These are phyloP conservation scores for Micromonas pusilla DNA, from an alignment of 139 green algal genomes.

Conservation along the genomic window DNA sequence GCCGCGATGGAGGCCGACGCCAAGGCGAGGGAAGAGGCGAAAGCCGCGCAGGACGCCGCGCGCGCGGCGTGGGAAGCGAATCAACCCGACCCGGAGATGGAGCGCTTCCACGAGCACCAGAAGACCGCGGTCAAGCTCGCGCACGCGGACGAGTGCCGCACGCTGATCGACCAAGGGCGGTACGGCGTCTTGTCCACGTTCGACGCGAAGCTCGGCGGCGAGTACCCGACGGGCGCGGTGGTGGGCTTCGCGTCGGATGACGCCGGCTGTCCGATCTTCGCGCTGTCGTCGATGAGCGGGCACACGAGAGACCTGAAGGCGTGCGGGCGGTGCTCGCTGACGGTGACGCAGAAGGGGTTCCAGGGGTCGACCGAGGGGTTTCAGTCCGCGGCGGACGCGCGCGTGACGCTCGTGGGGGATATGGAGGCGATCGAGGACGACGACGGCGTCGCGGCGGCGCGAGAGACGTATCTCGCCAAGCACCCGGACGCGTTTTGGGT, in stretches of 20 bases:
- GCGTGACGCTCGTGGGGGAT: slow-evolving; percentile 56
- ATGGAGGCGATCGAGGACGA: slow-evolving; percentile 34
- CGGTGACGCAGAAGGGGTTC: slow-evolving; percentile 32
- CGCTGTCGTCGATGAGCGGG: slow-evolving; percentile 50
- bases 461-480: slow-evolving; percentile 53
- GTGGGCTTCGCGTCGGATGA: slow-evolving; percentile 58
- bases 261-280: slow-evolving; percentile 54
- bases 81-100: neutral
- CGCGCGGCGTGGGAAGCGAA: too few relatives aligned
- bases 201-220: slow-evolving; percentile 21
- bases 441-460: slow-evolving; percentile 34
- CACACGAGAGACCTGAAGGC: slow-evolving; percentile 62
- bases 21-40: too few relatives aligned
- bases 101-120: neutral
- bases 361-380: slow-evolving; percentile 8
- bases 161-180: slow-evolving; percentile 51
- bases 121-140: slow-evolving; percentile 39
- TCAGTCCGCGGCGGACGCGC: slow-evolving; percentile 45
- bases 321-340: slow-evolving; percentile 51
- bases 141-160: slow-evolving; percentile 57
- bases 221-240: slow-evolving; percentile 55
- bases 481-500: slow-evolving; percentile 75
- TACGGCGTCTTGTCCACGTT: slow-evolving; percentile 61
- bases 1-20: too few relatives aligned
- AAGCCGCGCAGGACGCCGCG: too few relatives aligned